These are phyloP conservation scores for Penicillium daleae DNA, from an alignment of 495 filamentous ascomycete genomes.

Conservation along the genomic window DNA sequence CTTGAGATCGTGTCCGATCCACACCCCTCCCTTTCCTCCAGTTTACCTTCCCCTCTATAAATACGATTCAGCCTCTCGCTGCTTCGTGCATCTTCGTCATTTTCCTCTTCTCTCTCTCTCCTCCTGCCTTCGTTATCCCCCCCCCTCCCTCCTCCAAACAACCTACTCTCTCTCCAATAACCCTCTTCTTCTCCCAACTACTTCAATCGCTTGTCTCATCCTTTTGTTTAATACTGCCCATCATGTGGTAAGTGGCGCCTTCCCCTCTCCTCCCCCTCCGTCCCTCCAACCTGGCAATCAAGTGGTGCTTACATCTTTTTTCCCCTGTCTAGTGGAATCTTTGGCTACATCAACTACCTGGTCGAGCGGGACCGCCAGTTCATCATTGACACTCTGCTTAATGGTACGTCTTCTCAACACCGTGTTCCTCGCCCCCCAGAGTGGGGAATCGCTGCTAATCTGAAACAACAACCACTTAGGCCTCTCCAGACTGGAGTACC, in stretches of 20 bases:
- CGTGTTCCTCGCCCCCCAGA: neutral
- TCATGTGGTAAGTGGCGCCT: slow-evolving; percentile 43
- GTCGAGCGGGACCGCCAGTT: slow-evolving; percentile 96
- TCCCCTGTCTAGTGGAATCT: slow-evolving; percentile 78
- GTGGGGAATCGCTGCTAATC: slow-evolving; percentile 6
- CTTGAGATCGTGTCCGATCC: slow-evolving; percentile 4
- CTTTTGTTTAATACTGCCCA: slow-evolving; percentile 17
- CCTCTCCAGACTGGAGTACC: slow-evolving; percentile 87
- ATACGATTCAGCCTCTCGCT: slow-evolving; percentile 26
- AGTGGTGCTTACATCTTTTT: neutral
- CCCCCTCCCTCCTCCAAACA: slow-evolving; percentile 5
- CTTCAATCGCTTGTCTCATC: slow-evolving; percentile 6
- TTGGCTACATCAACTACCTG: slow-evolving; percentile 90
- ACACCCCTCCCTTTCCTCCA: slow-evolving; percentile 25
- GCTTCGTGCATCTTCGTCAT: slow-evolving; percentile 14
- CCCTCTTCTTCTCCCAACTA: slow-evolving; percentile 2
- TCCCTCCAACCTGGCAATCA: neutral
- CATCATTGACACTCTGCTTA: slow-evolving; percentile 94
- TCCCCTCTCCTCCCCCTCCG: neutral
- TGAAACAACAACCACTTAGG: slow-evolving; percentile 47
- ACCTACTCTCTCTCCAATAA: slow-evolving; percentile 7
- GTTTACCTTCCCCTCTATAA: slow-evolving; percentile 29
- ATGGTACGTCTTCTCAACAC: slow-evolving; percentile 65
- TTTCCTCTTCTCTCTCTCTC: slow-evolving; percentile 7
- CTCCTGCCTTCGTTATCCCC: neutral